Percentiles rank a stretch among this genome's conserved stretches.
These are phyloP conservation scores for Amaranthus hypochondriacus DNA, from an alignment of 148 eudicot species.

Conservation along the genomic window DNA sequence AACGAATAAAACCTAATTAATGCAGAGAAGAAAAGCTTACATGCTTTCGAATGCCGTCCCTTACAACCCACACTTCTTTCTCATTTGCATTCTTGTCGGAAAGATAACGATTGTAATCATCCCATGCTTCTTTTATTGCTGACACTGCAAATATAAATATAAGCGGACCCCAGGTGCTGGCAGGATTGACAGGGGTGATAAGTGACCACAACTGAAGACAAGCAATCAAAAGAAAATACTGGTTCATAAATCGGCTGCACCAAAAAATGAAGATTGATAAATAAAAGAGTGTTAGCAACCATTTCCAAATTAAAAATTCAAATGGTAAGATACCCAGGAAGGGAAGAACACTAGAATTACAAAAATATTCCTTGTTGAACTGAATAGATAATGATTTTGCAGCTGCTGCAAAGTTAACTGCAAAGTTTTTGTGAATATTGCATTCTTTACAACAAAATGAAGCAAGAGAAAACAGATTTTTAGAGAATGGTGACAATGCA, in stretches of 20 bases:
- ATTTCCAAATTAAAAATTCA: neutral
- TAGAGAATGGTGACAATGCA: neutral
- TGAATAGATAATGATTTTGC: neutral
- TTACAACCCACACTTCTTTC: conserved; percentile 95
- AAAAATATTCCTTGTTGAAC: neutral
- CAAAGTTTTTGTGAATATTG: neutral
- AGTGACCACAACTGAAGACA: conserved; percentile 99
- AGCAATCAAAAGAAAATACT: conserved; percentile 97
- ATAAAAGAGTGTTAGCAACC: conserved; percentile 21
- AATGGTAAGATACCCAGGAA: conserved; percentile 3
- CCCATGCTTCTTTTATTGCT: conserved; percentile 98
- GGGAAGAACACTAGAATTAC: neutral
- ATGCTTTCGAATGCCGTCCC: conserved; percentile 62
- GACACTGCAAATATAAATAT: conserved; percentile 94
- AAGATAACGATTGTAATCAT: conserved; percentile 91
- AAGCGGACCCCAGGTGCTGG: conserved; percentile 96
- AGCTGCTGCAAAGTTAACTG: neutral
- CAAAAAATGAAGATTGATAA: conserved; percentile 13
- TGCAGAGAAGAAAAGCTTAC: conserved; percentile 40
- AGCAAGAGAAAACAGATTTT: neutral
- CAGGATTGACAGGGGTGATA: conserved; percentile 98
- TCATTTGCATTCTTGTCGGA: conserved; percentile 96
- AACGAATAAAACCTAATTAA: neutral
- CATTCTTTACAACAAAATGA: neutral
- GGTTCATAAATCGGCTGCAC: conserved; percentile 97